phyloP scores from a whole-genome alignment of 2,329 filamentous ascomycete genomes.

The Stenocarpella maydis region DNA sequence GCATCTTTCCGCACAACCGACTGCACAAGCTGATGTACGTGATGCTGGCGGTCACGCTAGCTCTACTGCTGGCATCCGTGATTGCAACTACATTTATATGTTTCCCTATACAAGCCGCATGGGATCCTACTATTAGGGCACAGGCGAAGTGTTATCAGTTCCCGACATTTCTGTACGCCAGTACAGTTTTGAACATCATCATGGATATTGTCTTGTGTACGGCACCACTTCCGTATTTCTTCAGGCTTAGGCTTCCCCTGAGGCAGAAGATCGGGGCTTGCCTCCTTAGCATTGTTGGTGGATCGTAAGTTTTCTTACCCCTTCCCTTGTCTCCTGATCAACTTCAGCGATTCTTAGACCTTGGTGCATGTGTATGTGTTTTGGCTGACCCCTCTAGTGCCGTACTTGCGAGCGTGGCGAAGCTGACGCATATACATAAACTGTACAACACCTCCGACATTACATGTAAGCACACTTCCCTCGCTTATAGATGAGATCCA shows the following conservation, averaged over 20 bases:
- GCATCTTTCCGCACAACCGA: constrained; percentile 21
- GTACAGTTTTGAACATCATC: constrained; percentile 8
- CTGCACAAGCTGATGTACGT: constrained; percentile 18
- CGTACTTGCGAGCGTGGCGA: constrained; percentile 10
- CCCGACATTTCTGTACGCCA: constrained; percentile 16
- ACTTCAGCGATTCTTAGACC: not conserved
- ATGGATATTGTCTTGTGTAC: constrained; percentile 26
- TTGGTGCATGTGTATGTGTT: not conserved
- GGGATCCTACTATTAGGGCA: constrained; percentile 20
- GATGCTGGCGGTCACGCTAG: constrained; percentile 21
- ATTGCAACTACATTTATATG: constrained; percentile 13
- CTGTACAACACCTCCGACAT: constrained; percentile 22
- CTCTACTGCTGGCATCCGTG: constrained; percentile 8
- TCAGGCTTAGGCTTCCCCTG: constrained; percentile 14
- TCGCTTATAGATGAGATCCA: not conserved
- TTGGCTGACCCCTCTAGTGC: constrained; percentile 17
- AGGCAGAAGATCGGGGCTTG: constrained; percentile 29
- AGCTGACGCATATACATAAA: not conserved
- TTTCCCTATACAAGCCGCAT: constrained; percentile 23
- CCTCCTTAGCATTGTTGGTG: constrained; percentile 27
- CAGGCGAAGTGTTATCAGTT: constrained; percentile 27
- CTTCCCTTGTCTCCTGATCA: not conserved
- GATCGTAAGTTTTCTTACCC: constrained; percentile 17
- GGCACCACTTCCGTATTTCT: constrained; percentile 27
- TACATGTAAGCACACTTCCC: constrained; percentile 6